phyloP scores from a whole-genome alignment of 495 filamentous ascomycete species.

The Aspergillus sparsus region DNA sequence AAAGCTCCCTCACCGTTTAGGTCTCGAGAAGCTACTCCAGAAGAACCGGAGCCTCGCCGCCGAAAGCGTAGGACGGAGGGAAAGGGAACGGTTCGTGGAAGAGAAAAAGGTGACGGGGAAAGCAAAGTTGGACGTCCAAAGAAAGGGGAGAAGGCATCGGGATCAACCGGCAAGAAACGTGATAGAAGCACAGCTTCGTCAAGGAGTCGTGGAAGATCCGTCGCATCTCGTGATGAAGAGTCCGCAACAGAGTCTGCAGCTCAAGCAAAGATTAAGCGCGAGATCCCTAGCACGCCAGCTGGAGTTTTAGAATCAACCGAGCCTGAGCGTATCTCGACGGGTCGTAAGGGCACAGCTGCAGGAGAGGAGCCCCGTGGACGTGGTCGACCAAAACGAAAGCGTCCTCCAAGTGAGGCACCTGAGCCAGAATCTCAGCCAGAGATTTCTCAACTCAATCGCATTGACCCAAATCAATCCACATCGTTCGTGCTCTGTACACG shows the following conservation, averaged over 20 bases:
- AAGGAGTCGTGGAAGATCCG: conserved; percentile 59
- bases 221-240: conserved; percentile 58
- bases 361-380: conserved; percentile 35
- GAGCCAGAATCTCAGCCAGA: conserved; percentile 38
- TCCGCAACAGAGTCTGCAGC: conserved; percentile 45
- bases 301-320: conserved; percentile 35
- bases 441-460: conserved; percentile 32
- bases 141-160: conserved; percentile 40
- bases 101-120: conserved; percentile 20
- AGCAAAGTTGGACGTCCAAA: conserved; percentile 27
- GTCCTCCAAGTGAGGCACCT: conserved; percentile 38
- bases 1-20: conserved; percentile 44
- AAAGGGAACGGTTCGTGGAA: conserved; percentile 24
- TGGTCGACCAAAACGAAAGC: conserved; percentile 42
- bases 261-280: conserved; percentile 62
- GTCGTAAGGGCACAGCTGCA: conserved; percentile 44
- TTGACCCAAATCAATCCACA: conserved; percentile 51
- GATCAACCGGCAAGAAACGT: conserved; percentile 36
- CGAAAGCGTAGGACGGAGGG: conserved; percentile 30
- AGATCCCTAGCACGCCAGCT: conserved; percentile 61
- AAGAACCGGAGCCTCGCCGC: conserved; percentile 27
- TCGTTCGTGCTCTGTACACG: conserved; percentile 69
- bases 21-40: conserved; percentile 36
- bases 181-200: conserved; percentile 58
- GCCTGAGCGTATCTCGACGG: conserved; percentile 50